These are phyloP conservation scores for Picochlorum sp. DNA, from an alignment of 139 green algal species.

Conservation along the genomic window DNA sequence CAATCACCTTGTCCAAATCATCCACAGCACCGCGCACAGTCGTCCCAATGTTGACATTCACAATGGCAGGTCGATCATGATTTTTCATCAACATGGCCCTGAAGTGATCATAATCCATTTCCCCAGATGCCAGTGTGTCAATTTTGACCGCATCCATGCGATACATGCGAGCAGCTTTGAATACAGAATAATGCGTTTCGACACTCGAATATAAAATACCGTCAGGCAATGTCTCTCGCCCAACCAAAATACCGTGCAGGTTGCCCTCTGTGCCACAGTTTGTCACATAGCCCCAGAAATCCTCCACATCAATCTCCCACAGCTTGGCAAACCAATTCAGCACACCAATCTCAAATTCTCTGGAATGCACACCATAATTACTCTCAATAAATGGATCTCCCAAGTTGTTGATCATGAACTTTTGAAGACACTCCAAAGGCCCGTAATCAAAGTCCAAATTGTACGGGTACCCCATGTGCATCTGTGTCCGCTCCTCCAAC, in stretches of 20 bases:
- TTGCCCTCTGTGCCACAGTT: slow-evolving; percentile 98
- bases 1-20: slow-evolving; percentile 69
- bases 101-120: slow-evolving; percentile 91
- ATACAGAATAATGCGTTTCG: slow-evolving; percentile 96
- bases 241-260: slow-evolving; percentile 92
- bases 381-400: slow-evolving; percentile 94
- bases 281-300: slow-evolving; percentile 98
- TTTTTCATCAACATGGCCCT: slow-evolving; percentile 49
- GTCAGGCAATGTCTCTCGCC: slow-evolving; percentile 77
- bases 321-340: slow-evolving; percentile 95
- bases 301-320: slow-evolving; percentile 87
- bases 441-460: slow-evolving; percentile 98
- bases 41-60: slow-evolving; percentile 98
- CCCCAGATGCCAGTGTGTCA: slow-evolving; percentile 61
- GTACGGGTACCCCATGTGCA: slow-evolving; percentile 96
- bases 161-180: slow-evolving; percentile 95
- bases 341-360: slow-evolving; percentile 85
- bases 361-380: slow-evolving; percentile 94
- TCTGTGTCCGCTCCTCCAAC: slow-evolving; percentile 63
- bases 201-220: slow-evolving; percentile 81
- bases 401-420: slow-evolving; percentile 97
- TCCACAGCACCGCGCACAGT: slow-evolving; percentile 85
- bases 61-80: slow-evolving; percentile 66
- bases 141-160: slow-evolving; percentile 86
- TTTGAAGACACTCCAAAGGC: slow-evolving; percentile 69